Percentiles rank a stretch among this genome's conserved stretches.
Evolutionary conservation across 140 eudicot species (phyloP).

Genomic region (Cichorium intybus): DNA sequence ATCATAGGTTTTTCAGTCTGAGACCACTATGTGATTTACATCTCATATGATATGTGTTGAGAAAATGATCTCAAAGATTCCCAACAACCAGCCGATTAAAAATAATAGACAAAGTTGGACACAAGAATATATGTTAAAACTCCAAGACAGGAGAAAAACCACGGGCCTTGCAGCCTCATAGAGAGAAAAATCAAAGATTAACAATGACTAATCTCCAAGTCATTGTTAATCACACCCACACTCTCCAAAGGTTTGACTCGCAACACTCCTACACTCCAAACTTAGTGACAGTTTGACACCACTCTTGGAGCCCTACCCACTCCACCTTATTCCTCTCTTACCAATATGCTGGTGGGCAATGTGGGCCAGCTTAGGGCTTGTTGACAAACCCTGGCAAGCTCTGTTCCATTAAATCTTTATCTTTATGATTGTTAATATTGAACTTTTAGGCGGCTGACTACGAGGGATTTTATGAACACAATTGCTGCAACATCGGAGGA

Average conservation of each 20-base stretch:
- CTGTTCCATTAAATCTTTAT: neutral
- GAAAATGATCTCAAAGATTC: neutral
- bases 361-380: too few species aligned
- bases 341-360: too few species aligned
- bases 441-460: slow-evolving; percentile 66
- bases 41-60: neutral
- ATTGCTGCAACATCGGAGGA: slow-evolving; percentile 57
- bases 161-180: too few species aligned
- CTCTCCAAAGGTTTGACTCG: neutral
- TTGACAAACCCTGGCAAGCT: too few species aligned
- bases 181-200: too few species aligned
- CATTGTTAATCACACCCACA: too few species aligned
- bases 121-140: neutral
- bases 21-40: neutral
- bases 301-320: too few species aligned
- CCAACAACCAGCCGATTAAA: neutral
- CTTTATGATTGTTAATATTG: neutral
- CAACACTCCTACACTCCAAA: too few species aligned
- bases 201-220: too few species aligned
- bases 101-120: neutral
- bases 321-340: too few species aligned
- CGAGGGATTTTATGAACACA: slow-evolving; percentile 63
- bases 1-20: too few species aligned
- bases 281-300: too few species aligned
- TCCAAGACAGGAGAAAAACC: neutral